Base-by-base conservation (phyloP, 805 yeast species). In the Cephaloascus albidus region DNA sequence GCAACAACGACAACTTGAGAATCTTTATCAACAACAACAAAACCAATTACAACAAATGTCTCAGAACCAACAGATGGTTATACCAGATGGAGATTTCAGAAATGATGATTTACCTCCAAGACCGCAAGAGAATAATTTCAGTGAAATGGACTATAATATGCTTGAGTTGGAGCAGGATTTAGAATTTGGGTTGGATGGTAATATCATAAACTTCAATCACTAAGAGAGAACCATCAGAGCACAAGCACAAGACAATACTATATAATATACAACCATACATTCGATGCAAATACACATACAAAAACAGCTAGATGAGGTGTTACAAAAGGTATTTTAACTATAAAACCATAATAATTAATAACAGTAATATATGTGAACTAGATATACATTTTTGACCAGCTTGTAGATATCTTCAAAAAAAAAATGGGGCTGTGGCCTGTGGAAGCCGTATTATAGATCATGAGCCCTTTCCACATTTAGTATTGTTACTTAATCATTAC, bases 111-210 rank as follows among this genome's bases (percentile, higher is more conserved):
- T 36, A 20, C 16, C 46, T 45, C 18, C 43, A 42, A 35, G 63
- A 45, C 72, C 72, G 1, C 70, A 67, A 43, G 72, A 65, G 38
- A 40, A 19, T 39, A 40, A 15, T 35, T 38, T 10, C 34, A 32
- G 28, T 41, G 40, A 43, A 38, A 48, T 51, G 4, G 68, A 63
- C 27, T 52, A 61, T 15, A 31, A 15, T n/a, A 16, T 16, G 27
- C 60, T 62, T 38, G 49, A 61, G 35, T 53, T 67, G 31, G 72
- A 67, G 43, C 71, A 66, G 44, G 72, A 67, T 38, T 50, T 67
- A 19, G 68, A 70, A 3, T 66, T 63, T 49, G 72, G 72, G 4
- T 52, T 67, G 50, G 72, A 67, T 48, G 70, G 69, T 6, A 31
- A 23, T 23, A 8, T 23, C 6, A 8, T 31, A 8, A 31, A 31